phyloP scores from a whole-genome alignment of 495 filamentous ascomycete species.

The Talaromyces nanjingensis region DNA sequence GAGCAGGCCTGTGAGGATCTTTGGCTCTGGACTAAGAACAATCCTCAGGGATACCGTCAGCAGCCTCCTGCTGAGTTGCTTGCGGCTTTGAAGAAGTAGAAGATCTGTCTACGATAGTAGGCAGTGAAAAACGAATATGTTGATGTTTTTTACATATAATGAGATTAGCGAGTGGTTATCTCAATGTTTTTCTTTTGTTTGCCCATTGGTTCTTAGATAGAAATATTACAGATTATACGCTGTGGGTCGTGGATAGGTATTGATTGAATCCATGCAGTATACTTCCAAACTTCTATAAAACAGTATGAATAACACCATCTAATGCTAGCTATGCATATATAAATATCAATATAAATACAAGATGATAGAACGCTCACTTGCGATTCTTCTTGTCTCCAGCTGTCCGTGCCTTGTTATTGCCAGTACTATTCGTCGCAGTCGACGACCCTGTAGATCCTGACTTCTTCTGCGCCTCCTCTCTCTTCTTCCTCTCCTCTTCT shows the following conservation, averaged over 20 bases:
- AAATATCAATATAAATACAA: background rate
- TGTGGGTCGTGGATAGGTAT: background rate
- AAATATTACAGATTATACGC: background rate
- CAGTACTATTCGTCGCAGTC: background rate
- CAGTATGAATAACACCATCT: background rate
- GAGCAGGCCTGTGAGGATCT: slow-evolving; percentile 91
- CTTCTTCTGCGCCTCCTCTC: slow-evolving; percentile 30
- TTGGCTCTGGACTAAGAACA: slow-evolving; percentile 94
- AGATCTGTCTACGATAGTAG: background rate
- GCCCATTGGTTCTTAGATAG: background rate
- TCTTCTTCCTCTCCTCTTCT: slow-evolving; percentile 39
- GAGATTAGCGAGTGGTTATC: background rate
- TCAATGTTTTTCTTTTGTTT: background rate
- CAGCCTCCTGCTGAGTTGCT: slow-evolving; percentile 78
- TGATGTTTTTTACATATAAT: background rate
- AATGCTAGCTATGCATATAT: background rate
- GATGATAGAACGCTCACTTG: background rate
- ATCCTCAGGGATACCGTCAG: slow-evolving; percentile 91
- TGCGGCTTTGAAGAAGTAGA: slow-evolving; percentile 49
- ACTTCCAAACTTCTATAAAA: background rate
- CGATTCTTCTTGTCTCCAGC: slow-evolving; percentile 11
- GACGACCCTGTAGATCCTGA: slow-evolving; percentile 16
- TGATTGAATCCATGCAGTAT: background rate
- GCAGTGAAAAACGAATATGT: background rate
- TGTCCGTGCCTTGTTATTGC: slow-evolving; percentile 7